Base-by-base conservation (phyloP, 192 early-diverging fungal species). In the Coemansia nantahalensis region DNA sequence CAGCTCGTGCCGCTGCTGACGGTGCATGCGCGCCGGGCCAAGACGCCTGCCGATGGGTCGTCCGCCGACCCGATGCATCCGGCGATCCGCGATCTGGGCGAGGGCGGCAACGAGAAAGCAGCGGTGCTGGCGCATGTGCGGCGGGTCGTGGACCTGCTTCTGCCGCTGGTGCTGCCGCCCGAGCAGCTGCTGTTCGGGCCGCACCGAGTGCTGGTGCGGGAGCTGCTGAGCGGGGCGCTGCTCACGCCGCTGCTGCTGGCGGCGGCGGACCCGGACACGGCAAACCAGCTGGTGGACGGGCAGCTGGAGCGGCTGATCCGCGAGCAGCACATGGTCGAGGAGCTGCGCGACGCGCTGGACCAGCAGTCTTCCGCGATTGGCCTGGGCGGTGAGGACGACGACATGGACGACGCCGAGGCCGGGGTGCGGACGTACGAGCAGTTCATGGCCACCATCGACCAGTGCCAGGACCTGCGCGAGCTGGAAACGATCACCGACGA, bases 261-360 rank as follows among this genome's bases (percentile, higher is more conserved):
- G 31, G 33, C 94, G 23, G 74, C 85, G 0, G 93, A 95, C 38
- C 88, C 93, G 1, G 92, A 95, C 63, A 94, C 84, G 35, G 85
- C 87, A 80, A 94, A 95, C 64, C 84, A 90, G 52, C 78, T 83
- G 14, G 63, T 95, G n/a, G 86, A 87, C 30, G 54, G 66, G 12
- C 81, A 85, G 65, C 43, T 76, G 32, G 65, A 58, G 32, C 48
- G 51, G 45, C 54, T 70, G 22, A 79, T 79, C 45, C 63, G 66
- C 15, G 72, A 83, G 44, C 64, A 68, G 57, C 81, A 87, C 24
- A 89, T 89, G 85, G 84, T 89, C 35, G 76, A 62, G 24, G 81
- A 86, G 59, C 58, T 89, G 17, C 77, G 87, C 13, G 82, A 82
- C 33, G 87, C 82, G 16, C 58, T 89, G 41, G 77, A 85, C 40